Percentiles rank a stretch among this genome's conserved stretches.
Conservation (phyloP, 345 rosid genomes). For the Passiflora organensis region DNA sequence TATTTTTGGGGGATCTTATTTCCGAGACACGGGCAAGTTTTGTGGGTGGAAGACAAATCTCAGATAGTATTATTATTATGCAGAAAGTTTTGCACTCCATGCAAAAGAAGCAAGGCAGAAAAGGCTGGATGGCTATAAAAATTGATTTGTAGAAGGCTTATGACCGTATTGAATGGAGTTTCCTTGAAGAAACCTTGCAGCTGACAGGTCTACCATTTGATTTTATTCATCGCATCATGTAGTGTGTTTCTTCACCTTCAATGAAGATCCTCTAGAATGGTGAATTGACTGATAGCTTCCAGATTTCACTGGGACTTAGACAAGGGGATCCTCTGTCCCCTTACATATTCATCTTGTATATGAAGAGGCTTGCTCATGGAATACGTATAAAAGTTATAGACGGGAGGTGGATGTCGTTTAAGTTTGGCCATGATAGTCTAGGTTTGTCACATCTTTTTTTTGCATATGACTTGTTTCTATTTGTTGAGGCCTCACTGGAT, state of each 20-base stretch:
- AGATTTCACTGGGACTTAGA: background rate
- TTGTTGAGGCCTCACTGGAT: background rate
- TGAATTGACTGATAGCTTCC: background rate
- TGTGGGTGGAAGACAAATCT: background rate
- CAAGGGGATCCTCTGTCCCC: slow-evolving; percentile 1
- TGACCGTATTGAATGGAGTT: background rate
- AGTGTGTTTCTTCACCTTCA: background rate
- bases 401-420: no score
- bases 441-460: background rate
- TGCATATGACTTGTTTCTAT: background rate
- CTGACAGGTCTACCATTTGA: background rate
- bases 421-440: no score
- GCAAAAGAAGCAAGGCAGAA: background rate
- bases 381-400: background rate
- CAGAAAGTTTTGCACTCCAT: background rate
- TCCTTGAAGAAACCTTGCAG: background rate
- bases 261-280: background rate
- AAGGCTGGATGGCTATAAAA: background rate
- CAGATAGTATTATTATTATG: background rate
- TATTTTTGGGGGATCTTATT: background rate
- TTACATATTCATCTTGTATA: background rate
- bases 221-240: background rate
- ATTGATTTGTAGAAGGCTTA: background rate
- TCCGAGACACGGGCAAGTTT: no score
- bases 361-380: background rate